phyloP scores from a whole-genome alignment of 1,139 yeast genomes.

The Magnusiomyces suaveolens region DNA sequence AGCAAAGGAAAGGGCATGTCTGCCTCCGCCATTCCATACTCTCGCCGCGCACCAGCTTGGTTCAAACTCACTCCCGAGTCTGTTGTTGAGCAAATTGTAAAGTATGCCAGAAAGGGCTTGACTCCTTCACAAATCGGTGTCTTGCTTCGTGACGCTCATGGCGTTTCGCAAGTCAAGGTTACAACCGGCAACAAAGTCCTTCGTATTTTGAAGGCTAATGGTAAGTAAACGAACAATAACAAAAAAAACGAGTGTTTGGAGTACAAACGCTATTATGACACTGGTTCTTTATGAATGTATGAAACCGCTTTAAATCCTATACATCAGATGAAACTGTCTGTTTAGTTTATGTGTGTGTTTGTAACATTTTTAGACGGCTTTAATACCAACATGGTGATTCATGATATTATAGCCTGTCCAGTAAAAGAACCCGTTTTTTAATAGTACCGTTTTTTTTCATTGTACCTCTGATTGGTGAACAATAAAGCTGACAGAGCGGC shows the following conservation, averaged over 20 bases:
- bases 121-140: constrained; percentile 99
- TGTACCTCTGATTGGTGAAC: constrained; percentile 35
- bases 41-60: constrained; percentile 99
- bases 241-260: background rate
- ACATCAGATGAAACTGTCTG: background rate
- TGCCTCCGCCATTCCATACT: constrained; percentile 98
- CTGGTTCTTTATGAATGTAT: background rate
- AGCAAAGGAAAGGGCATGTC: constrained; percentile 96
- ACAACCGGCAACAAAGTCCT: constrained; percentile 98
- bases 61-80: constrained; percentile 94
- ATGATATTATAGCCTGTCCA: background rate
- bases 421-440: background rate
- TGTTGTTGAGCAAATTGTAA: constrained; percentile 95
- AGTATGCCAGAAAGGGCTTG: constrained; percentile 99
- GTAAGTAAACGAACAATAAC: constrained; percentile 36
- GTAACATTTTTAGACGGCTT: background rate
- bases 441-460: background rate
- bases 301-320: background rate
- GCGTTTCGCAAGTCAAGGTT: constrained; percentile 95
- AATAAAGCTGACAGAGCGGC: constrained; percentile 34
- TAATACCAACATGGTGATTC: constrained; percentile 1
- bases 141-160: constrained; percentile 98
- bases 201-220: constrained; percentile 98
- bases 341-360: background rate
- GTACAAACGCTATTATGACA: background rate